These are phyloP conservation scores for Ceratobasidium sp. DNA, from an alignment of 1,284 basidiomycete genomes.

Conservation along the genomic window DNA sequence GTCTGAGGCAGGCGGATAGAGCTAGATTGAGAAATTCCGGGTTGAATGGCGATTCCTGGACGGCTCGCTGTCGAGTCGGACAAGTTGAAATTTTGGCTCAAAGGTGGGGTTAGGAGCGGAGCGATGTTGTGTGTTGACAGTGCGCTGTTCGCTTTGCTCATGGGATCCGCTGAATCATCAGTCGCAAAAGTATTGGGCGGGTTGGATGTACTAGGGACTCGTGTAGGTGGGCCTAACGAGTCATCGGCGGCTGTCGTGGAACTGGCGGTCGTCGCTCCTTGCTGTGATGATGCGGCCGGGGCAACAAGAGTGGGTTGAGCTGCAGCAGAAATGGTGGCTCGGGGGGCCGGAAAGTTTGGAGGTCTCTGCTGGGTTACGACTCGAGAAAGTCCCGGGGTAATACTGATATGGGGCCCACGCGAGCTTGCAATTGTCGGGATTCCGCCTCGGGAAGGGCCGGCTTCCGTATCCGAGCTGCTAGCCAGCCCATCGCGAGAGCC, in stretches of 20 bases:
- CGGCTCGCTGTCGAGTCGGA: no score
- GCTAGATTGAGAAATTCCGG: not conserved
- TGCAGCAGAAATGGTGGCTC: not conserved
- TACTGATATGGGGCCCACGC: not conserved
- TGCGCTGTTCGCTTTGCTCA: no score
- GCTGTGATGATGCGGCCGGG: no score
- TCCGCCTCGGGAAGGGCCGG: not conserved
- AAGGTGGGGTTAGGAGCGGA: no score
- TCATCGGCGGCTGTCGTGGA: no score
- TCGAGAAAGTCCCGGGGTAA: slow-evolving; percentile 16
- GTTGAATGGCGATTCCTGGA: not conserved
- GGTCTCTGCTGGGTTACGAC: not conserved
- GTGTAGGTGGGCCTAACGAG: no score
- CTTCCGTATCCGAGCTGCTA: slow-evolving; percentile 23
- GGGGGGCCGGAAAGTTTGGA: not conserved
- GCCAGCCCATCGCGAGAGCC: not conserved
- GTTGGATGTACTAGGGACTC: no score
- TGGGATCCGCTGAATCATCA: no score
- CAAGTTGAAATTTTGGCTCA: no score
- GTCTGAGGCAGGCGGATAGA: not conserved
- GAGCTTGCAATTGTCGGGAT: not conserved
- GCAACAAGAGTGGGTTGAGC: not conserved
- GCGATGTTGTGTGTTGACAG: no score
- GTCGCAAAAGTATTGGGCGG: no score
- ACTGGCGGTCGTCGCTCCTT: no score